phyloP scores from a whole-genome alignment of 2,329 filamentous ascomycete species.

The Colletotrichum liaoningense region DNA sequence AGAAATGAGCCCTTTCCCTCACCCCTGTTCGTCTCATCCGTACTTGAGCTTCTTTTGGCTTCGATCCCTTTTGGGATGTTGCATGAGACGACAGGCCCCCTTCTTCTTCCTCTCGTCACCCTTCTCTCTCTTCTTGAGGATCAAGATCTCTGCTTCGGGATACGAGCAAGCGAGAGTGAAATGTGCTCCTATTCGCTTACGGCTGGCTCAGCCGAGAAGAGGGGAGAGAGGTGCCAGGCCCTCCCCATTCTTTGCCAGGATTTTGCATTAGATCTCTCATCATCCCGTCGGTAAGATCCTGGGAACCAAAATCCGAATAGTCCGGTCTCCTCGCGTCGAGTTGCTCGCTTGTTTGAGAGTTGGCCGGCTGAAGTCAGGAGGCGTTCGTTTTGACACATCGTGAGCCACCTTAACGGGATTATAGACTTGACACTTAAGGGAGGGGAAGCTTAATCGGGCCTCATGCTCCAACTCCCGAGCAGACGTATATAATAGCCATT shows the following conservation, averaged over 20 bases:
- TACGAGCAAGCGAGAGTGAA: neutral
- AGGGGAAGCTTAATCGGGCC: neutral
- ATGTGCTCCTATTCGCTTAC: neutral
- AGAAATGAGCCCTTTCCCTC: neutral
- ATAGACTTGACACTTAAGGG: neutral
- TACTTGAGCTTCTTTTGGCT: neutral
- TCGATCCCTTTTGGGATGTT: neutral
- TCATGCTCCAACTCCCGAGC: neutral
- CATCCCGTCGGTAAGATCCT: neutral
- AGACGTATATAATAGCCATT: constrained; percentile 8
- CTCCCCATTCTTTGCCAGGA: too few relatives aligned
- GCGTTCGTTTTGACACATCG: constrained; percentile 12
- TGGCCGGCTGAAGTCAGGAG: neutral
- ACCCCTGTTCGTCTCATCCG: constrained; percentile 34
- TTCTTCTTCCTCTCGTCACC: neutral
- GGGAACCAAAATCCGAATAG: constrained; percentile 6
- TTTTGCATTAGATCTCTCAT: neutral
- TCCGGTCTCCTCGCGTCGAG: constrained; percentile 8
- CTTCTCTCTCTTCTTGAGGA: neutral
- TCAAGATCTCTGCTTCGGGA: neutral
- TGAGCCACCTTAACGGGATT: neutral
- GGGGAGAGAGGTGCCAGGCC: neutral
- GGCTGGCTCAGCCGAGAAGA: neutral
- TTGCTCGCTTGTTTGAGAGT: neutral
- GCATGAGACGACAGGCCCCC: neutral